phyloP scores from a whole-genome alignment of 768 basidiomycete genomes.

The Boletales sp. region DNA sequence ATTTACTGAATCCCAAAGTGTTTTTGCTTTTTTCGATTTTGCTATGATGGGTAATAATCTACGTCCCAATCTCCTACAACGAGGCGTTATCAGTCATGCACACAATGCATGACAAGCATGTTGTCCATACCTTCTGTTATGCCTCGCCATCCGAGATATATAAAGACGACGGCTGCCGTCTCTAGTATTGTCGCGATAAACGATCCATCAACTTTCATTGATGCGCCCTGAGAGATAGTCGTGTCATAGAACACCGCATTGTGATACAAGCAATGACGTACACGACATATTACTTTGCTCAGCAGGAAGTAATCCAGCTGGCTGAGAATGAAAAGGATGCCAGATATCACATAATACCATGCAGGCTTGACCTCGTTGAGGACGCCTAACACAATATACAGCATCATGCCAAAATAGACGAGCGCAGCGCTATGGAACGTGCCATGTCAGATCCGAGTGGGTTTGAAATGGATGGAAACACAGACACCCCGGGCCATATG shows the following conservation, averaged over 20 bases:
- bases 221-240: conserved; percentile 46
- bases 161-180: conserved; percentile 60
- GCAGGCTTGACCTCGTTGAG: conserved; percentile 80
- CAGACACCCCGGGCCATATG: conserved; percentile 76
- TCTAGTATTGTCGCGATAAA: conserved; percentile 86
- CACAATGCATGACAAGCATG: background rate
- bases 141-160: conserved; percentile 82
- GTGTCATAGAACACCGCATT: conserved; percentile 7
- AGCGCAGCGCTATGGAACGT: conserved; percentile 49
- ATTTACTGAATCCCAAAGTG: background rate
- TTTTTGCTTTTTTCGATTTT: background rate
- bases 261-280: conserved; percentile 29
- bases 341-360: conserved; percentile 70
- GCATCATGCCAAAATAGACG: conserved; percentile 71
- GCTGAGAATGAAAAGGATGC: conserved; percentile 71
- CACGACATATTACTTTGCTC: conserved; percentile 68
- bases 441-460: conserved; percentile 1
- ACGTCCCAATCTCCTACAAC: conserved; percentile 48
- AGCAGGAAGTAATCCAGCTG: conserved; percentile 86
- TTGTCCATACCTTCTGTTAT: conserved; percentile 74
- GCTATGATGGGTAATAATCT: conserved; percentile 43
- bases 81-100: conserved; percentile 1
- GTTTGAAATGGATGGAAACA: conserved; percentile 12
- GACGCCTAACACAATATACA: conserved; percentile 71
- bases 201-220: conserved; percentile 74